Conservation (phyloP, 1,284 basidiomycete species). For the Trametes polyzona region DNA sequence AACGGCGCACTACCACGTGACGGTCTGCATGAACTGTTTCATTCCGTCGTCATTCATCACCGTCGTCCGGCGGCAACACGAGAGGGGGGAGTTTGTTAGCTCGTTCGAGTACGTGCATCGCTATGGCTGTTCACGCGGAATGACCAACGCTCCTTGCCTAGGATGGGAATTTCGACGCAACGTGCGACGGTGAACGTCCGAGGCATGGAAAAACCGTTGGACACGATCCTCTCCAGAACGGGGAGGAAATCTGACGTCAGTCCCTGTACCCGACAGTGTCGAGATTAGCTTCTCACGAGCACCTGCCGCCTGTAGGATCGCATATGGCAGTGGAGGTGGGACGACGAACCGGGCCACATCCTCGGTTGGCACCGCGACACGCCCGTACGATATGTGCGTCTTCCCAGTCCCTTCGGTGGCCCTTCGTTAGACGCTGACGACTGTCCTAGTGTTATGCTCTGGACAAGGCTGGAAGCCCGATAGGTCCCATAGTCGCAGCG, state of each 20-base stretch:
- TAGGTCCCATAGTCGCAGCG: constrained; percentile 25
- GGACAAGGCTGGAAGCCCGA: constrained; percentile 10
- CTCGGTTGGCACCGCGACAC: constrained; percentile 33
- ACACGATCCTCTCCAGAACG: constrained; percentile 26
- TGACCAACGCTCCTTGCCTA: neutral
- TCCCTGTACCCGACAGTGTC: neutral
- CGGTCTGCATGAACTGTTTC: constrained; percentile 43
- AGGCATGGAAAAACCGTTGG: constrained; percentile 27
- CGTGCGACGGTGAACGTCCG: constrained; percentile 28
- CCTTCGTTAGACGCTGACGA: neutral
- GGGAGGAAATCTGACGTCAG: constrained; percentile 28
- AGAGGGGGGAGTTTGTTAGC: constrained; percentile 38
- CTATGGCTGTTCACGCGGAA: neutral
- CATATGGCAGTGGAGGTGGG: constrained; percentile 33
- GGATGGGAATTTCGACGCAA: constrained; percentile 33
- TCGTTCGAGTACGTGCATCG: constrained; percentile 42
- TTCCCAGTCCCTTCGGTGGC: neutral
- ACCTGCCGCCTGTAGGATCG: constrained; percentile 20
- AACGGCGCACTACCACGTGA: constrained; percentile 42
- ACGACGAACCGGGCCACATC: constrained; percentile 19
- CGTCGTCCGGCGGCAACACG: constrained; percentile 38
- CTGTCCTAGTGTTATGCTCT: constrained; percentile 28
- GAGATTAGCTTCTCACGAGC: neutral
- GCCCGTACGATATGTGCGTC: constrained; percentile 32
- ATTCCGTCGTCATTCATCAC: constrained; percentile 45